phyloP scores from a whole-genome alignment of 148 eudicot species.

The Tetragonia tetragonoides region DNA sequence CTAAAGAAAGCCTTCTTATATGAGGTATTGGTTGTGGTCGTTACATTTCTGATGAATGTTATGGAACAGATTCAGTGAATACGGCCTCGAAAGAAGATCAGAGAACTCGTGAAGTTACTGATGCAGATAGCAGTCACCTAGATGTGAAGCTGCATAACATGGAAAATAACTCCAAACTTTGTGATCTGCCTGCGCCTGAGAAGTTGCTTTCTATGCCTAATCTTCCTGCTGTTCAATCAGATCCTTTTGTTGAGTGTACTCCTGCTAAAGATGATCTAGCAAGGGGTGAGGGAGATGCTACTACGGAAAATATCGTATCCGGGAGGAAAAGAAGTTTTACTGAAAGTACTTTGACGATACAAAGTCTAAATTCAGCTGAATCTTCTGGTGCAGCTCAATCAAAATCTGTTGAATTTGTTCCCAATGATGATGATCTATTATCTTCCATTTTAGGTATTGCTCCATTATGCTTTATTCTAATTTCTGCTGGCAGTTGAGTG shows the following conservation, averaged over 20 bases:
- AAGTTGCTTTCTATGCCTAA: conserved; percentile 40
- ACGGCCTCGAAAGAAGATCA: conserved; percentile 27
- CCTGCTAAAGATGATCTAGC: conserved; percentile 37
- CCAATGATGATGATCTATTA: conserved; percentile 84
- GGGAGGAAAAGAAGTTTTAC: conserved; percentile 81
- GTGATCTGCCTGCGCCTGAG: conserved; percentile 37
- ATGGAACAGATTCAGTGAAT: conserved; percentile 31
- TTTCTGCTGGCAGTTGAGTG: neutral
- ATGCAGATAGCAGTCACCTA: conserved; percentile 20
- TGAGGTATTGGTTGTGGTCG: conserved; percentile 3
- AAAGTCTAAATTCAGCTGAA: conserved; percentile 69
- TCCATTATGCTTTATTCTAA: neutral
- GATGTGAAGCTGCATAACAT: conserved; percentile 30
- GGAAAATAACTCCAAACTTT: conserved; percentile 22
- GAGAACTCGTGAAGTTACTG: conserved; percentile 23
- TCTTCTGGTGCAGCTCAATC: conserved; percentile 55
- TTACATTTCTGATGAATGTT: conserved; percentile 23
- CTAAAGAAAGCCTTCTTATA: neutral
- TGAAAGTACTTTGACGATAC: conserved; percentile 79
- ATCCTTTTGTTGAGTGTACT: conserved; percentile 44
- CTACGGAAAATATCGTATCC: conserved; percentile 36
- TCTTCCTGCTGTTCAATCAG: conserved; percentile 41
- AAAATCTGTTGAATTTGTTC: conserved; percentile 57
- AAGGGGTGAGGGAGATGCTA: conserved; percentile 39
- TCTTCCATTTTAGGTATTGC: conserved; percentile 86